These are phyloP conservation scores for Chalciporus piperatus DNA, from an alignment of 768 basidiomycete species.

Conservation along the genomic window DNA sequence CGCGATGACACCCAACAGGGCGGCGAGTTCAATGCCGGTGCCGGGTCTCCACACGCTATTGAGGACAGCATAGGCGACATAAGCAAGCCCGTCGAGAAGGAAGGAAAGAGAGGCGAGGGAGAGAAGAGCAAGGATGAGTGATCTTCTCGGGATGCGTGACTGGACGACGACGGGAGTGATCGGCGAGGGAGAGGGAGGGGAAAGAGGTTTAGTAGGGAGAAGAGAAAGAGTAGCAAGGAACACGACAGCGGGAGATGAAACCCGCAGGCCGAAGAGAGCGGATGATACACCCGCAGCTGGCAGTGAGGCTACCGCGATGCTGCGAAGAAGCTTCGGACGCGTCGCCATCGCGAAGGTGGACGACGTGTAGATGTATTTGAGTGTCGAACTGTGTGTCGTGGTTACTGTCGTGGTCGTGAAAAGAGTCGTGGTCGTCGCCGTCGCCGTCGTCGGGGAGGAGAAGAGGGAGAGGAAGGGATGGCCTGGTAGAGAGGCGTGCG, in stretches of 20 bases:
- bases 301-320: conserved; percentile 22
- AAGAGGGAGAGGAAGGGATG: conserved; percentile 22
- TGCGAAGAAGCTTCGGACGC: conserved; percentile 21
- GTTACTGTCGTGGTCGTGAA: conserved; percentile 9
- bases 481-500: conserved; percentile 29
- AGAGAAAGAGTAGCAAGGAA: conserved; percentile 62
- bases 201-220: conserved; percentile 44
- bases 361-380: neutral
- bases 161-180: conserved; percentile 80
- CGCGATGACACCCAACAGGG: conserved; percentile 65
- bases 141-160: conserved; percentile 68
- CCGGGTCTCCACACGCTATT: conserved; percentile 60
- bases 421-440: conserved; percentile 22
- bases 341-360: conserved; percentile 17
- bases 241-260: conserved; percentile 67
- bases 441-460: conserved; percentile 28
- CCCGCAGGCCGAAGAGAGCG: conserved; percentile 55
- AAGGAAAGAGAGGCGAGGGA: conserved; percentile 70
- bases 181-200: conserved; percentile 48
- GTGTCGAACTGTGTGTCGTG: neutral
- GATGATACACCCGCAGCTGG: conserved; percentile 24
- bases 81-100: conserved; percentile 73
- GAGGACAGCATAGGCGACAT: conserved; percentile 63
- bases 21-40: conserved; percentile 65
- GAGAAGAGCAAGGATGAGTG: conserved; percentile 68